Conservation (phyloP, 148 eudicot species). For the Amaranthus hypochondriacus region DNA sequence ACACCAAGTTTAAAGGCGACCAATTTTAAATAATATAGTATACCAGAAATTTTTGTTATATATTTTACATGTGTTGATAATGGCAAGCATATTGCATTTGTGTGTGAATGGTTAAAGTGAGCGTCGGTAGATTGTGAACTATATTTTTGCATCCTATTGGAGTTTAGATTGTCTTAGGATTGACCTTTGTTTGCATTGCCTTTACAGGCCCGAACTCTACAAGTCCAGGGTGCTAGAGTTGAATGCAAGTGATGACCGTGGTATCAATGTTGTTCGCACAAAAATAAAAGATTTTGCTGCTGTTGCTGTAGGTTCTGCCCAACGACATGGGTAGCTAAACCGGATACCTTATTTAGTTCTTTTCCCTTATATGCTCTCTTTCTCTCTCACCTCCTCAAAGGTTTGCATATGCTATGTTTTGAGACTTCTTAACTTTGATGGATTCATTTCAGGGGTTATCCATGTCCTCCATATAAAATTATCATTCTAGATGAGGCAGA, state of each 20-base stretch:
- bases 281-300: slow-evolving; percentile 91
- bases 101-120: not conserved
- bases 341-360: slow-evolving; percentile 6
- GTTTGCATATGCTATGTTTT: not conserved
- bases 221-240: slow-evolving; percentile 94
- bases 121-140: not conserved
- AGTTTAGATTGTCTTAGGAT: not conserved
- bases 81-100: not conserved
- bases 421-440: not conserved
- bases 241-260: slow-evolving; percentile 99
- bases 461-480: slow-evolving; percentile 91
- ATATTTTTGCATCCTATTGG: not conserved
- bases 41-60: not conserved
- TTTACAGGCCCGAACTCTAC: slow-evolving; percentile 81
- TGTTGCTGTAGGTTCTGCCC: slow-evolving; percentile 80
- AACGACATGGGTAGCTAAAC: slow-evolving; percentile 53
- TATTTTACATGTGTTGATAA: not conserved
- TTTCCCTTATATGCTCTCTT: not conserved
- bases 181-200: slow-evolving; percentile 8
- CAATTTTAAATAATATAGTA: too few relatives aligned
- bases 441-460: slow-evolving; percentile 54
- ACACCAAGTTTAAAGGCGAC: too few relatives aligned
- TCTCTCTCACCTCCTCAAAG: not conserved
- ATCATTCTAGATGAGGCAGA: slow-evolving; percentile 95
- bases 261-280: slow-evolving; percentile 96